A percentile compares a stretch with the other conserved stretches of the same genome.
phyloP scores from a whole-genome alignment of 148 eudicot genomes.

The Simmondsia chinensis region DNA sequence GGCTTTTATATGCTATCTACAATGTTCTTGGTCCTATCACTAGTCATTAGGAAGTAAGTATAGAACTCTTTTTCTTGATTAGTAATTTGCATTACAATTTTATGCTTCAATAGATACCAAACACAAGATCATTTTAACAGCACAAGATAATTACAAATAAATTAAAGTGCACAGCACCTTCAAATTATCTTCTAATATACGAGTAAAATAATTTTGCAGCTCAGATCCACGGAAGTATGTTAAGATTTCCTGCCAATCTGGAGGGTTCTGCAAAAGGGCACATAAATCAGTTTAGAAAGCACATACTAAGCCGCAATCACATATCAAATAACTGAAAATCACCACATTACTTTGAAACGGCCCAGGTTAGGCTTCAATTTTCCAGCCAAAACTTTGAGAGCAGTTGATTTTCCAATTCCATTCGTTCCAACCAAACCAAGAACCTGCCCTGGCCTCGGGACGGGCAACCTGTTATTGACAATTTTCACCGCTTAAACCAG shows the following conservation, averaged over 20 bases:
- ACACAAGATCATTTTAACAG: no score
- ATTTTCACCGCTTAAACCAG: slow-evolving; percentile 1
- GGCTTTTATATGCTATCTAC: no score
- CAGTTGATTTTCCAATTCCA: slow-evolving; percentile 98
- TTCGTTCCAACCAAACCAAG: slow-evolving; percentile 99
- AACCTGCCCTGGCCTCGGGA: slow-evolving; percentile 99
- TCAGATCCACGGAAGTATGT: slow-evolving; percentile 85
- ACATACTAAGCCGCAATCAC: background rate
- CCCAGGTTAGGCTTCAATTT: slow-evolving; percentile 94
- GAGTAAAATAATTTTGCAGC: slow-evolving; percentile 84
- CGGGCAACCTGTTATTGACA: slow-evolving; percentile 60
- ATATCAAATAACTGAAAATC: background rate
- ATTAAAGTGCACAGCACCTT: slow-evolving; percentile 34
- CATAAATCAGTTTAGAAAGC: slow-evolving; percentile 1
- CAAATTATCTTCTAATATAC: slow-evolving; percentile 82
- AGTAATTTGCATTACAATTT: no score
- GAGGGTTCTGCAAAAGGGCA: slow-evolving; percentile 61
- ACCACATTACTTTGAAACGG: slow-evolving; percentile 56
- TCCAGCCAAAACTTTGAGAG: slow-evolving; percentile 97
- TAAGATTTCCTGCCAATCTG: slow-evolving; percentile 91
- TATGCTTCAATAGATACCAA: no score
- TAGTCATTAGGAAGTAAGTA: no score
- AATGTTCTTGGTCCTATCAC: no score
- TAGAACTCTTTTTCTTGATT: no score
- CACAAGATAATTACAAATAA: background rate